Evolutionary conservation across 2,329 filamentous ascomycete genomes (phyloP), one percentile per base, ranked within the genome.

Genomic region (Stemphylium beticola): DNA sequence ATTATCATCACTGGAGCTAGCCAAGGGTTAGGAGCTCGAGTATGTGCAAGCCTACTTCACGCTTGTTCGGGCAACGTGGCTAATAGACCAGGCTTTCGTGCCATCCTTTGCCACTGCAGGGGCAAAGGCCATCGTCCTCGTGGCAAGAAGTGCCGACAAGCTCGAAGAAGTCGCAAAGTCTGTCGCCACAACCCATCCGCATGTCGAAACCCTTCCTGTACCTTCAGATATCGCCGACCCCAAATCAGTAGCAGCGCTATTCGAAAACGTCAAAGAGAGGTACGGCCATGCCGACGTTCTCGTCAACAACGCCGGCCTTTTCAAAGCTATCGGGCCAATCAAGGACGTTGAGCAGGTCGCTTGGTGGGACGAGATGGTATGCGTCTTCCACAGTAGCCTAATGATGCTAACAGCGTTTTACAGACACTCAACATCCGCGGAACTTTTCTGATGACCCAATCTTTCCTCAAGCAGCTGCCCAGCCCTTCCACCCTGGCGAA

Each of bases 1-100:
- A 56, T 73, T 6, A 65, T 78, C 31, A 73, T 80, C 54, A 79
- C 77, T n/a, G 77, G 78, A 0, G 76, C 76, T 1, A 75, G 72
- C 40, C 73, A 72, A 26, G 78, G 78, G 2, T 55, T 80, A 18
- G 78, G 75, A 17, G 65, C 61, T 36, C 44, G 39, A 41, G 65
- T 65, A 57, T 50, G 51, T 36, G n/a, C 11, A 17, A 17, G 22
- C 6, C 14, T 10, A 9, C 2, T 20, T 34, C 12, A 26, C 10
- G 11, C 5, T 14, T 14, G 10, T 4, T 29, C 32, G 18, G 32
- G 3, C 8, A 39, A 5, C 24, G 12, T 37, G 26, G 11, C 38
- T 41, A 8, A 49, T 15, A 12, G 5, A 4, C 10, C 22, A 69
- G 62, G 67, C 53, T 8, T 67, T 77, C n/a, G 72, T 63, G 1